Base-by-base conservation (phyloP, 2,329 filamentous ascomycete genomes). In the Colletotrichum incanum region DNA sequence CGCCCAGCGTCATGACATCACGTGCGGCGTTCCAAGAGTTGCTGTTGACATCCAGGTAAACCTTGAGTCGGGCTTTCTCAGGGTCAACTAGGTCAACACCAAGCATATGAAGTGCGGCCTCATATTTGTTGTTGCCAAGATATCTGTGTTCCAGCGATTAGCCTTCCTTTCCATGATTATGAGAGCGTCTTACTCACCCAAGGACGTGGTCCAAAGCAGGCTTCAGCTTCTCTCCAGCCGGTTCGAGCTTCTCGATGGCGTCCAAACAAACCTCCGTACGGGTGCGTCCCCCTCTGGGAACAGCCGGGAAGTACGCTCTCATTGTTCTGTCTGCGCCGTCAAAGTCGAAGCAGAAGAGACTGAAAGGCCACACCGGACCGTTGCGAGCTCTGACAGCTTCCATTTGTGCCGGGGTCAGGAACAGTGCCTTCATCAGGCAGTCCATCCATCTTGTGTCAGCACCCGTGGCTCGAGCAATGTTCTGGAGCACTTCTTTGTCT, bases 321-420 rank as follows among this genome's bases (percentile, higher is more conserved):
- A 54, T 54, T 31, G 50, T 54, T 31, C 50, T 31, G 26, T 54
- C 50, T 31, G 26, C 26, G 26, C 50, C 50, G 26, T 31, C 26
- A 8, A 34, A 54, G 18, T 54, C 50, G 50, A 54, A 54, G 26
- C 50, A 54, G 50, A 54, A 54, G 26, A 54, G 28, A 54, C 50
- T 54, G 50, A 54, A 54, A 20, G 50, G 50, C 50, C 50, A 54
- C 12, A 31, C 50, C 2, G 50, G 50, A 20, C 50, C 50, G 18
- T 31, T 31, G 12, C 50, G 50, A 54, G 50, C 50, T 31, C 50
- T 18, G 16, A 54, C 50, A 11, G 26, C 16, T 31, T 54, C 50
- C 5, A 54, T 14, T 9, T 54, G 50, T 31, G 26, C 26, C 12
- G 50, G 50, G 16, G 50, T 54, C 26, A 54, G 26, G 26, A 54